Base-by-base conservation (phyloP, 2,329 filamentous ascomycete species). In the Scopulariopsis brevicaulis region DNA sequence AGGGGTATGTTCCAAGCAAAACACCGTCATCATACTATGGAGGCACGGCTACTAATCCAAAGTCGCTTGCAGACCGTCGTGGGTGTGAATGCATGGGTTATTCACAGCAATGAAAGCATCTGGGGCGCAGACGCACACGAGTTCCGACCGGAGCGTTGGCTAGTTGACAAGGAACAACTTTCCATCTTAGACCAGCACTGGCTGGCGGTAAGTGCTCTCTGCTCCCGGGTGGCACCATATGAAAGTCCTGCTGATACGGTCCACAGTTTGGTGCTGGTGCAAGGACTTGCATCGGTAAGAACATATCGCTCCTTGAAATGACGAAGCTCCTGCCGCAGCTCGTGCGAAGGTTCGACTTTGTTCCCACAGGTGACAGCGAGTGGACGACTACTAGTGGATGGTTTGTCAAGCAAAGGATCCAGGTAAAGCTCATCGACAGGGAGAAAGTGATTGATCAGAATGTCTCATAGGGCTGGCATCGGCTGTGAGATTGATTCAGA, bases 201-300 rank as follows among this genome's bases (percentile, higher is more conserved):
- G 11, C 55, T 61, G 2, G 37, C 59, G 8, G 60, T 59, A n/a
- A n/a, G n/a, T n/a, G n/a, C n/a, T n/a, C n/a, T n/a, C n/a, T n/a
- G n/a, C n/a, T n/a, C n/a, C n/a, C 24, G 34, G 60, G 43, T 54
- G 43, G 15, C 12, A 40, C 3, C 3, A 24, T 20, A 22, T 24
- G 24, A 37, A 12, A 11, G 12, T 11, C 48, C 14, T n/a, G 34
- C 15, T 58, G 37, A 71, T 37, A n/a, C n/a, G n/a, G n/a, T n/a
- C n/a, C n/a, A n/a, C n/a, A 78, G 62, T 82, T 82, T 63, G 79
- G 79, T 1, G 74, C 74, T 1, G 79, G 79, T 0, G 72, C 75
- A 1, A 65, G 78, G 59, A 79, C 77, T 1, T 82, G 79, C 59
- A 78, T 82, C 54, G 66, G 66, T 10, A 62, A 60, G 28, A 63